Evolutionary conservation across 345 rosid species (phyloP), one percentile per base, ranked within the genome.

Genomic region (Eucalyptus urophylla): DNA sequence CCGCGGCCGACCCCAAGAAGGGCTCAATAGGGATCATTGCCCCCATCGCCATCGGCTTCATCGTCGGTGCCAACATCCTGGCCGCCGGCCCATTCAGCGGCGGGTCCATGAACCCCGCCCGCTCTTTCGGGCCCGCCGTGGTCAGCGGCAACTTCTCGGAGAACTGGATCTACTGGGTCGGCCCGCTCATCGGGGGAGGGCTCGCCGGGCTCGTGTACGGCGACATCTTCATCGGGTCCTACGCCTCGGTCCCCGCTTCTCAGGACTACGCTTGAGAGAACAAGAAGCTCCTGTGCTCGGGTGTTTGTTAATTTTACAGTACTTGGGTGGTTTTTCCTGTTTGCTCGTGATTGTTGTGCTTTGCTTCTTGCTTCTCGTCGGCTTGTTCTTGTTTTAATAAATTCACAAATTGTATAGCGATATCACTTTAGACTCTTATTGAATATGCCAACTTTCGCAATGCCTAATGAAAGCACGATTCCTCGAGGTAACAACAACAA

Each of bases 1-100:
- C 98, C 0, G 99, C 99, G 0, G 97, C 97, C 5, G 99, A 96
- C 90, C 99, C 98, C 44, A 95, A 94, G 92, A 97, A 94, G 92
- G 99, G 97, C 31, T 91, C 96, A 3, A 89, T 97, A 1, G 98
- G 97, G 47, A 94, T 88, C 33, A 95, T 97, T 10, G 99, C 99
- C 8, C 98, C 97, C 4, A 95, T 96, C 1, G 99, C 96, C 49
- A 96, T 96, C 31, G 99, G 99, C 86, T 96, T 97, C 95, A 93
- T 97, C 8, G 98, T 97, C 8, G 99, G 98, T 11, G 99, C 99
- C 11, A 96, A 96, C 93, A 97, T 97, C 54, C 92, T 97, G 6
- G 99, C 99, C 2, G 99, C 98, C 6, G 99, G 99, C 56, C 98
- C 99, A 11, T 97, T 97, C 91, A 95, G 97, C 14, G 99, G 99